Evolutionary conservation across 2,329 filamentous ascomycete species (phyloP), one percentile per base, ranked within the genome.

Genomic region (Xylaria sp.): DNA sequence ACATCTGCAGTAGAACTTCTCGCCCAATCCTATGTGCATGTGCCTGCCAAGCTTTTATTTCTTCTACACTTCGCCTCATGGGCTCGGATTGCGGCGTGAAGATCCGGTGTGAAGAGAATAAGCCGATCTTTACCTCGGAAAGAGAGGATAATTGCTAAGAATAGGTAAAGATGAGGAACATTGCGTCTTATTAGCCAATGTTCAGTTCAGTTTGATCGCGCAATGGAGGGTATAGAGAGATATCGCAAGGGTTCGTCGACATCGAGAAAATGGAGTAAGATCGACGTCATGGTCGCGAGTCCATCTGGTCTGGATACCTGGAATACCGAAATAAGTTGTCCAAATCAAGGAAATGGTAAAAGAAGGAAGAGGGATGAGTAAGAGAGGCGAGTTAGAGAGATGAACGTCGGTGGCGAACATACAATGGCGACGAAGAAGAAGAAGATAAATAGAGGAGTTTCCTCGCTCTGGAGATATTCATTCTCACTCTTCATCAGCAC

Each of bases 371-470:
- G 28, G 33, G 17, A 58, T 20, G 42, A 17, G 62, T 42, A 38
- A 23, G n/a, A 36, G 44, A 48, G 6, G 53, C 11, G 42, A 17
- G 62, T 42, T 46, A 23, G 13, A 36, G 44, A 48, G 9, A 40
- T 33, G 49, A 51, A 10, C 13, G 56, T 36, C 23, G 31, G 36
- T 26, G 54, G 56, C 54, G 20, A 57, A 49, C 10, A 49, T 46
- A 44, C 46, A 31, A 13, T 6, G 7, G 23, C 9, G 2, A 23
- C 42, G 44, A 23, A 53, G 44, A 59, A 53, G 44, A 59, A 11
- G 58, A 69, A 66, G 63, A 70, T 70, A 70, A 68, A 70, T 70
- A 70, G 66, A 68, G 28, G 42, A 38, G 10, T 33, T 53, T 31
- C 9, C 11, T 59, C 65, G 38, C 51, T 63, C 46, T 36, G 3